Evolutionary conservation across 2,329 filamentous ascomycete genomes (phyloP).

Genomic region (Pyricularia sp.): DNA sequence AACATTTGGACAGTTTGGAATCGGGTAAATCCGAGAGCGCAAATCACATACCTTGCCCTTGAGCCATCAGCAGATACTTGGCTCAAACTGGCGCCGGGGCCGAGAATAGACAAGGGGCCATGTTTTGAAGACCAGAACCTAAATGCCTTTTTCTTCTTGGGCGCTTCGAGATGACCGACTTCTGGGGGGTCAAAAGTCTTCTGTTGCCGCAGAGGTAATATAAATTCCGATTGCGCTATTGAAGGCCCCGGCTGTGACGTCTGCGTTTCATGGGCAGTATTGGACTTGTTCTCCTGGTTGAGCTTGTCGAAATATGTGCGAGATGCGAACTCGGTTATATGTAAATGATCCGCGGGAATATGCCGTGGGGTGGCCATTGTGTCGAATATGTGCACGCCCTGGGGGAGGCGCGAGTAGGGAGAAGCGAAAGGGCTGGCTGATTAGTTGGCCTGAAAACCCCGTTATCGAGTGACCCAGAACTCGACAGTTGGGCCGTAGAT

Average conservation of each 20-base stretch:
- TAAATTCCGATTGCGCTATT: slow-evolving; percentile 29
- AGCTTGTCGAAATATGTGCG: slow-evolving; percentile 55
- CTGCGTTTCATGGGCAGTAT: slow-evolving; percentile 17
- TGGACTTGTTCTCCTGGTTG: slow-evolving; percentile 38
- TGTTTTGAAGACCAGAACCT: slow-evolving; percentile 8
- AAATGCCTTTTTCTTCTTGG: slow-evolving; percentile 29
- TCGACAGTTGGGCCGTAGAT: slow-evolving; percentile 9
- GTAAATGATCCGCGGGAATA: slow-evolving; percentile 47
- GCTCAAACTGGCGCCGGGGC: not conserved
- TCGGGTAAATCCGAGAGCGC: not conserved
- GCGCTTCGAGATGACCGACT: slow-evolving; percentile 16
- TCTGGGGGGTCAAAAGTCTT: slow-evolving; percentile 18
- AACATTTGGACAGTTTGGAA: not conserved
- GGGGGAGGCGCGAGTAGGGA: not conserved
- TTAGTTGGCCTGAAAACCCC: not conserved
- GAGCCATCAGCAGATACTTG: not conserved
- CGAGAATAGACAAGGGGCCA: not conserved
- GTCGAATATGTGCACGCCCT: not conserved
- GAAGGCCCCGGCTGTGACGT: slow-evolving; percentile 17
- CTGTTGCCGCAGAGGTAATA: slow-evolving; percentile 37
- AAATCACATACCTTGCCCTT: not conserved
- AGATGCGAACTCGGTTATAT: slow-evolving; percentile 58
- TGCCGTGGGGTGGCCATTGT: slow-evolving; percentile 18
- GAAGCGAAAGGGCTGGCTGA: not conserved
- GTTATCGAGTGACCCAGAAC: slow-evolving; percentile 12